Conservation (phyloP, 2,329 filamentous ascomycete species). For the Phaeosphaeriaceae sp. region DNA sequence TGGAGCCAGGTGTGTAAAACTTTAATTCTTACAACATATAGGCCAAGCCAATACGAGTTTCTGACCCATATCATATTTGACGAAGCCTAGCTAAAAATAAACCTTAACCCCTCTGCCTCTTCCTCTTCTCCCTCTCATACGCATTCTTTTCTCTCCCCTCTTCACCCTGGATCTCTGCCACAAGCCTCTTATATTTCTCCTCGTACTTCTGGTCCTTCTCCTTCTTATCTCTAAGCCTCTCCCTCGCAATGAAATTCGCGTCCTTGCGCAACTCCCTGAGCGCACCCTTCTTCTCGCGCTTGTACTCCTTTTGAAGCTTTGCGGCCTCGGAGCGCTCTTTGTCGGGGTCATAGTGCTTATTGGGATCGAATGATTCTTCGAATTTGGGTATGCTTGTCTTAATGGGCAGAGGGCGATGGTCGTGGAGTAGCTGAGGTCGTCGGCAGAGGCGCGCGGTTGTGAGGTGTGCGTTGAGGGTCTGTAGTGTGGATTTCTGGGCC, state of each 20-base stretch:
- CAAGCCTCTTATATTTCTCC: slow-evolving; percentile 89
- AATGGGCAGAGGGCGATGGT: slow-evolving; percentile 87
- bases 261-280: slow-evolving; percentile 95
- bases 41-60: no score
- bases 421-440: slow-evolving; percentile 83
- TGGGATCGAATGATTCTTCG: slow-evolving; percentile 91
- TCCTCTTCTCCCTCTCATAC: slow-evolving; percentile 85
- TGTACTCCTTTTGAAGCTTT: slow-evolving; percentile 88
- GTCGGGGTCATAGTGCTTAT: slow-evolving; percentile 97
- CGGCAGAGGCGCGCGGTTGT: slow-evolving; percentile 69
- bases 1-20: no score
- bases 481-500: slow-evolving; percentile 57
- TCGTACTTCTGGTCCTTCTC: slow-evolving; percentile 92
- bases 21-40: no score
- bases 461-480: slow-evolving; percentile 67
- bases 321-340: slow-evolving; percentile 83
- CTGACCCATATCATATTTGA: no score
- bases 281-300: slow-evolving; percentile 93
- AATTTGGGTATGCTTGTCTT: slow-evolving; percentile 91
- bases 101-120: slow-evolving; percentile 62
- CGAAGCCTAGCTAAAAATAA: no score
- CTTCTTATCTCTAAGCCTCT: slow-evolving; percentile 91
- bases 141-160: slow-evolving; percentile 85
- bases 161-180: slow-evolving; percentile 94
- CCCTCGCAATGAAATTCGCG: slow-evolving; percentile 88